Percentiles rank a stretch among this genome's conserved stretches.
phyloP scores from a whole-genome alignment of 768 basidiomycete species.

The Russula compacta region DNA sequence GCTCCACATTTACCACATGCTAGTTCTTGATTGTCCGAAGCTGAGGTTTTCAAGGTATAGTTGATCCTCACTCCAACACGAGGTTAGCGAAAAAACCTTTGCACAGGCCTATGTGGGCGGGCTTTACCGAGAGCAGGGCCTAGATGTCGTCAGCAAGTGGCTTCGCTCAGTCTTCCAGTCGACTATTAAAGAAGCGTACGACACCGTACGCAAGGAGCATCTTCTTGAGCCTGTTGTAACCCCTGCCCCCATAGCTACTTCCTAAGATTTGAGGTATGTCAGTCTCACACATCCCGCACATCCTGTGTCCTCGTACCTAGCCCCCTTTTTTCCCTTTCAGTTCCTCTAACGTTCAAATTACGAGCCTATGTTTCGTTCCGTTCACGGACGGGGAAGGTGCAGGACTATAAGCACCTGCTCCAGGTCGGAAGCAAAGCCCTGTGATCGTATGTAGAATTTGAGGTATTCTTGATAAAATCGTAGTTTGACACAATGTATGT shows the following conservation, averaged over 20 bases:
- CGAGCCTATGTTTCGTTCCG: not conserved
- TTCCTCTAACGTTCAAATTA: not conserved
- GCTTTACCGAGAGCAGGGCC: conserved; percentile 9
- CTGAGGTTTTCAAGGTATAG: conserved; percentile 15
- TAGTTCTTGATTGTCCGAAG: not conserved
- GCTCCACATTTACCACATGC: not conserved
- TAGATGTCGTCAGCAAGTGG: conserved; percentile 5
- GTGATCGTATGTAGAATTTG: not conserved
- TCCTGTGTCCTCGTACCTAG: not conserved
- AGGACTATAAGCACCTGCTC: not conserved
- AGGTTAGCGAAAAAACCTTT: not conserved
- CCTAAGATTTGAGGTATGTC: not conserved
- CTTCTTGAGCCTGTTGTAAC: not conserved
- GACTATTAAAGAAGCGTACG: conserved; percentile 2
- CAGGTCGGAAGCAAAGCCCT: not conserved
- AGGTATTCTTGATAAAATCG: not conserved
- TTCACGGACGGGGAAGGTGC: not conserved
- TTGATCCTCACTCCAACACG: not conserved
- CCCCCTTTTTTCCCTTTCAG: not conserved
- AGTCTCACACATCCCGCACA: not conserved
- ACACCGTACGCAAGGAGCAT: conserved; percentile 4
- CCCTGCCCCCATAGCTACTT: not conserved
- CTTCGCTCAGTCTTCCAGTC: conserved; percentile 1
- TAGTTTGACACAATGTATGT: not conserved
- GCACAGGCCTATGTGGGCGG: conserved; percentile 12